phyloP scores from a whole-genome alignment of 495 filamentous ascomycete species.

The Bombardia bombarda region DNA sequence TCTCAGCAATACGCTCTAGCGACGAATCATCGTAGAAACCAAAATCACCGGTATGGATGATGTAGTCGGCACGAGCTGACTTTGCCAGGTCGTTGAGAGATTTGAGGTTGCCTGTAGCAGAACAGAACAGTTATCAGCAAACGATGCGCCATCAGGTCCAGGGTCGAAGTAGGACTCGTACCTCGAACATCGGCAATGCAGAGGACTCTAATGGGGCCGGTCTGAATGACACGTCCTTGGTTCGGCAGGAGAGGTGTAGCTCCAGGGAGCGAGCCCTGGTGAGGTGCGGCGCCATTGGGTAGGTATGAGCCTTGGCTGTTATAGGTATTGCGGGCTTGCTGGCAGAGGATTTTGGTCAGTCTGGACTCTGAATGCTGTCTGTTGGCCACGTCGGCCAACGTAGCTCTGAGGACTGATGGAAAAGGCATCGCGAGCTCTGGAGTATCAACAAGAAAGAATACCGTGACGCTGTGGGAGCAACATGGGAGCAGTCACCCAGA shows the following conservation, averaged over 20 bases:
- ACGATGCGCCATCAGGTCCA: background rate
- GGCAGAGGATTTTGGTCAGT: constrained; percentile 12
- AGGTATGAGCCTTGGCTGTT: constrained; percentile 42
- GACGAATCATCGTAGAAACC: constrained; percentile 98
- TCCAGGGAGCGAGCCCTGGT: constrained; percentile 39
- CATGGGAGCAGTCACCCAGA: background rate
- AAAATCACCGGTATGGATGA: constrained; percentile 98
- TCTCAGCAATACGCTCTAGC: constrained; percentile 94
- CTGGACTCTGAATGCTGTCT: no score
- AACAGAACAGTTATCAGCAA: constrained; percentile 10
- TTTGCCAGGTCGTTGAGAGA: constrained; percentile 95
- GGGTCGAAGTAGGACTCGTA: constrained; percentile 34
- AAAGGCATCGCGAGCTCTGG: background rate
- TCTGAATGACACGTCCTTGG: constrained; percentile 68
- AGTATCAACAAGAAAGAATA: background rate
- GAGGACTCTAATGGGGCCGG: constrained; percentile 73
- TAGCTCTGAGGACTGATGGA: no score
- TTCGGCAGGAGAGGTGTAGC: constrained; percentile 49
- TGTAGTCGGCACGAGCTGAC: constrained; percentile 86
- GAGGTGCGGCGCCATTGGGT: constrained; percentile 44
- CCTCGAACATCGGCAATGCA: constrained; percentile 98
- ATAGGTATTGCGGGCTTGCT: constrained; percentile 35
- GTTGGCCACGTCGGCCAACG: no score
- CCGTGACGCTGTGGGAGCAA: background rate
- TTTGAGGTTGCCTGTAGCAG: constrained; percentile 69